A percentile compares a stretch with the other conserved stretches of the same genome.
phyloP scores from a whole-genome alignment of 2,329 filamentous ascomycete species.

The Pyrenochaeta sp. region DNA sequence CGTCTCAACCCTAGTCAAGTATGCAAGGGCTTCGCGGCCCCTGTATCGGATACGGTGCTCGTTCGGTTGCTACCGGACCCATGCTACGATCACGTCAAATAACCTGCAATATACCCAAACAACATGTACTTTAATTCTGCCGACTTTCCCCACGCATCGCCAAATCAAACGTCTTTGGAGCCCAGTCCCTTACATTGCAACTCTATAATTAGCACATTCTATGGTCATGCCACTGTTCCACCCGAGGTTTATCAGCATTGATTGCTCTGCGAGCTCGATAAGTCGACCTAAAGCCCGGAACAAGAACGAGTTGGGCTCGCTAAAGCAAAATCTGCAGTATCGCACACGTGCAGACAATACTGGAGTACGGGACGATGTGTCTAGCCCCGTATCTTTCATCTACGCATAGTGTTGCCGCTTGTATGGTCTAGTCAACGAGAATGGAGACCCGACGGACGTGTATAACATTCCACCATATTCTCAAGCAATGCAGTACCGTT shows the following conservation, averaged over 20 bases:
- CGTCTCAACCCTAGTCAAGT: slow-evolving; percentile 22
- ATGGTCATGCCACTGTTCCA: slow-evolving; percentile 34
- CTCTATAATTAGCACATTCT: slow-evolving; percentile 27
- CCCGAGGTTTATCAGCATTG: slow-evolving; percentile 26
- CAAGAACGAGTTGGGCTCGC: slow-evolving; percentile 22
- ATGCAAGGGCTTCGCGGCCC: slow-evolving; percentile 26
- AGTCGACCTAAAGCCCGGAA: slow-evolving; percentile 38
- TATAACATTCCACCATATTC: slow-evolving; percentile 34
- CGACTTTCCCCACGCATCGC: slow-evolving; percentile 22
- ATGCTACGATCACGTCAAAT: slow-evolving; percentile 40
- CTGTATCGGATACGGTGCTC: slow-evolving; percentile 26
- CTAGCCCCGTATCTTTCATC: slow-evolving; percentile 45
- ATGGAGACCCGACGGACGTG: slow-evolving; percentile 22
- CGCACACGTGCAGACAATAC: slow-evolving; percentile 29
- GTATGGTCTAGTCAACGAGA: slow-evolving; percentile 21
- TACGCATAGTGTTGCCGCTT: slow-evolving; percentile 34
- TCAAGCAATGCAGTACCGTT: slow-evolving; percentile 8
- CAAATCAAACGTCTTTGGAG: slow-evolving; percentile 27
- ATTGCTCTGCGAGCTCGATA: slow-evolving; percentile 28
- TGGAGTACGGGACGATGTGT: slow-evolving; percentile 23
- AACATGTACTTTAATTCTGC: slow-evolving; percentile 40
- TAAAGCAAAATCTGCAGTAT: slow-evolving; percentile 27
- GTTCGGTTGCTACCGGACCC: slow-evolving; percentile 38
- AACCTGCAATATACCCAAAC: slow-evolving; percentile 44
- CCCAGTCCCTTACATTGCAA: slow-evolving; percentile 1